phyloP scores from a whole-genome alignment of 2,329 filamentous ascomycete species.

The Nothophoma quercina region DNA sequence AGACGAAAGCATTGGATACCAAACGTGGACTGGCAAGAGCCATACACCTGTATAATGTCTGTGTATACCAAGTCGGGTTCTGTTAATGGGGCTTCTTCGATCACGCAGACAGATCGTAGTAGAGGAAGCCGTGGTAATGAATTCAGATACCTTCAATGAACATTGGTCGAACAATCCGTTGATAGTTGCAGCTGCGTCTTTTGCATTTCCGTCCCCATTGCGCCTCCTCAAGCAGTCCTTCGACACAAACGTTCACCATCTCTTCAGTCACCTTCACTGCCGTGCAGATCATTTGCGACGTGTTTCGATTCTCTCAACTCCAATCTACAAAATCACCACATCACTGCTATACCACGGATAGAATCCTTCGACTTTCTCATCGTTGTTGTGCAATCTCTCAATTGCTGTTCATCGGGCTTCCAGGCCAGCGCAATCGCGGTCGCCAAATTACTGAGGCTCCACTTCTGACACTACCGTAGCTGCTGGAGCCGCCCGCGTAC shows the following conservation, averaged over 20 bases:
- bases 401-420: background rate
- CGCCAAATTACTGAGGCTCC: constrained; percentile 11
- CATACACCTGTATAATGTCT: constrained; percentile 40
- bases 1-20: constrained; percentile 19
- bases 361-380: background rate
- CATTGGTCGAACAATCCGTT: constrained; percentile 17
- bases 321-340: background rate
- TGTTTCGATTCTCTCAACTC: no score
- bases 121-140: constrained; percentile 43
- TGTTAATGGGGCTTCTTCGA: constrained; percentile 28
- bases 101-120: constrained; percentile 36
- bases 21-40: constrained; percentile 19
- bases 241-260: background rate
- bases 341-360: background rate
- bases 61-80: constrained; percentile 26
- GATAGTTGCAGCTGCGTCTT: constrained; percentile 6
- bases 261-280: no score
- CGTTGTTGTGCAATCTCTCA: background rate
- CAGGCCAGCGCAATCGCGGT: constrained; percentile 3
- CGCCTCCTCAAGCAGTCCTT: background rate
- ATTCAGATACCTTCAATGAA: constrained; percentile 34
- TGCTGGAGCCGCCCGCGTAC: constrained; percentile 1
- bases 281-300: no score
- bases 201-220: background rate
- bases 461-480: constrained; percentile 15